Conservation (phyloP, 192 early-diverging fungal species). For the Coemansia sp. region DNA sequence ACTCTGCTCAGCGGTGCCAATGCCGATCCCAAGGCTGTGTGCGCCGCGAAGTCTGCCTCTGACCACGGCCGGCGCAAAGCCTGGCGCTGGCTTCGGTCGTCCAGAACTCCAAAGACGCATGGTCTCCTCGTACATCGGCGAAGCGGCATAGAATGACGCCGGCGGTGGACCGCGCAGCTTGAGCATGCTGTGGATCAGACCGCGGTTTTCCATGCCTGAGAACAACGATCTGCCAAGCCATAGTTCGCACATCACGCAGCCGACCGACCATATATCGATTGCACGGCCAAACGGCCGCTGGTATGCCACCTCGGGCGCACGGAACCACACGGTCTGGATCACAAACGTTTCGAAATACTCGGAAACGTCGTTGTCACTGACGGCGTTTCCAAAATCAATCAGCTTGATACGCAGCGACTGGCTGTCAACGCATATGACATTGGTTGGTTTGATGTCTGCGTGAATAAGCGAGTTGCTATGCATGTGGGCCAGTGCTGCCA, state of each 20-base stretch:
- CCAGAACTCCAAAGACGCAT: slow-evolving; percentile 54
- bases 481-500: slow-evolving; percentile 81
- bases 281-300: slow-evolving; percentile 61
- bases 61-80: slow-evolving; percentile 39
- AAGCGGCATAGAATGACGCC: slow-evolving; percentile 61
- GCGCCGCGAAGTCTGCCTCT: slow-evolving; percentile 14
- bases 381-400: slow-evolving; percentile 94
- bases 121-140: slow-evolving; percentile 61
- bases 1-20: slow-evolving; percentile 30
- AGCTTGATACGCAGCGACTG: slow-evolving; percentile 79
- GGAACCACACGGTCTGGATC: slow-evolving; percentile 97
- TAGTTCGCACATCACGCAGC: slow-evolving; percentile 80
- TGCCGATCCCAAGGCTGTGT: not conserved
- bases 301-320: slow-evolving; percentile 89
- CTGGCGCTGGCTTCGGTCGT: slow-evolving; percentile 24
- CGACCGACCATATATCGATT: slow-evolving; percentile 91
- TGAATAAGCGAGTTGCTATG: slow-evolving; percentile 83
- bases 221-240: slow-evolving; percentile 72
- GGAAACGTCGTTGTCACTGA: slow-evolving; percentile 52
- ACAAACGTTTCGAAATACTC: slow-evolving; percentile 61
- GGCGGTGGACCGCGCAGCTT: slow-evolving; percentile 72
- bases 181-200: slow-evolving; percentile 64
- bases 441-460: slow-evolving; percentile 92
- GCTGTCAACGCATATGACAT: slow-evolving; percentile 74
- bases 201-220: slow-evolving; percentile 64